Evolutionary conservation across 331 rosid species (phyloP).

Genomic region (Malus hybrid): DNA sequence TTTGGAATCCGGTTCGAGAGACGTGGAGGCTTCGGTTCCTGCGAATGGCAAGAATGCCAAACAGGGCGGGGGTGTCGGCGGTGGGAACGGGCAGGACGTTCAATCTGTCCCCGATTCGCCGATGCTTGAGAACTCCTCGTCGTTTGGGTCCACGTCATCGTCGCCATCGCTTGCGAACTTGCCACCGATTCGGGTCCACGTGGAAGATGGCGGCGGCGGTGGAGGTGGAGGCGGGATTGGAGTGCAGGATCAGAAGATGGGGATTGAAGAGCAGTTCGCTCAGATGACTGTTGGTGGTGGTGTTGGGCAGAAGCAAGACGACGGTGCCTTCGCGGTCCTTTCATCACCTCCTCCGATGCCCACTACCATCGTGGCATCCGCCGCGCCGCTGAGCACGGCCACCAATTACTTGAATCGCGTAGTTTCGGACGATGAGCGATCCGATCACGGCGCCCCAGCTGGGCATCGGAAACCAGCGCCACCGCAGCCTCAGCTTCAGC

Average conservation of each 20-base stretch:
- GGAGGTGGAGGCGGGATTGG: constrained; percentile 34
- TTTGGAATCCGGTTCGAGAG: constrained; percentile 41
- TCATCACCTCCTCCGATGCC: constrained; percentile 69
- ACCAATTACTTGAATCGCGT: constrained; percentile 54
- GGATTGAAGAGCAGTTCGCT: constrained; percentile 87
- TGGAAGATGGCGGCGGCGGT: constrained; percentile 39
- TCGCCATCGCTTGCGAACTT: constrained; percentile 81
- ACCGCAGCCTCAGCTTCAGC: constrained; percentile 20
- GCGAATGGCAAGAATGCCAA: constrained; percentile 56
- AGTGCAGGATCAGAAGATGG: constrained; percentile 69
- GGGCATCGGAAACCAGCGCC: constrained; percentile 48
- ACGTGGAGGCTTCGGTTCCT: constrained; percentile 34
- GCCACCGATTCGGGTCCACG: constrained; percentile 90
- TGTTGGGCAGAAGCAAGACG: constrained; percentile 56
- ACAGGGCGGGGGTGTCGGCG: constrained; percentile 13
- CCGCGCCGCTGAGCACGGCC: constrained; percentile 30
- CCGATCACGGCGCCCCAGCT: constrained; percentile 62
- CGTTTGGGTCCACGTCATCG: constrained; percentile 89
- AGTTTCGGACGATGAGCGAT: constrained; percentile 84
- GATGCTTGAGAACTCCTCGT: constrained; percentile 84
- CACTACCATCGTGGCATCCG: constrained; percentile 23
- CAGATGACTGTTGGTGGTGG: constrained; percentile 45
- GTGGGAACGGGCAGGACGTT: constrained; percentile 49
- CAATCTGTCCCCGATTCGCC: constrained; percentile 96
- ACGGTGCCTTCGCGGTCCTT: constrained; percentile 36